Evolutionary conservation across 768 basidiomycete species (phyloP), one percentile per base, ranked within the genome.

Genomic region (Infundibulicybe gibba): DNA sequence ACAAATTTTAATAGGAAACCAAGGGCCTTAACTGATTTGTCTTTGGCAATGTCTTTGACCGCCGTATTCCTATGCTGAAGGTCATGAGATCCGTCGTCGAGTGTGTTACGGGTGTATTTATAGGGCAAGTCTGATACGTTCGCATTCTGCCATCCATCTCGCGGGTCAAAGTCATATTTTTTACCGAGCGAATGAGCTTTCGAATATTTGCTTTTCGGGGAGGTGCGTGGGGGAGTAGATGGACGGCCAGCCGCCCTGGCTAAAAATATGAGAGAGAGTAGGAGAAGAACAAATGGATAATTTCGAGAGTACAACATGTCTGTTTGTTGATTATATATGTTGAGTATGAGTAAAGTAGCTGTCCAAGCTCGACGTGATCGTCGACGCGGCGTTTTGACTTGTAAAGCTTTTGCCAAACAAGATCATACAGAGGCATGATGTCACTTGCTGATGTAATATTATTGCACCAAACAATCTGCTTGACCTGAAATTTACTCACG

Each of bases 141-240:
- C 52, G 83, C 72, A 0, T 68, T 62, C 54, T 82, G 62, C 90
- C 89, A 91, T 41, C 87, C 88, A 58, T 90, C 85, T 35, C 79
- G 72, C 25, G 79, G 64, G 60, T 83, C 69, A 53, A 91, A 90
- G 11, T 63, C 54, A 54, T 89, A 86, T 44, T 66, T 56, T 33
- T 77, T 67, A 44, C 77, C 74, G 20, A 90, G 73, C 11, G 86
- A 85, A 58, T 91, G 86, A 14, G 83, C 71, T 41, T 55, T 72
- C 20, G 70, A 66, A 61, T 85, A 83, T 50, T 61, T 66, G 65
- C 59, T 64, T 50, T 55, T 48, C 48, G 60, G 47, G 52, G 61
- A 39, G 40, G 58, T 53, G 55, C 61, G 58, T 16, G 52, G 55
- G 53, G 50, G 52, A 43, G 53, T 52, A 17, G 48, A 43, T 33